phyloP scores from a whole-genome alignment of 2,329 filamentous ascomycete genomes.

The Elsinoe necatrix region DNA sequence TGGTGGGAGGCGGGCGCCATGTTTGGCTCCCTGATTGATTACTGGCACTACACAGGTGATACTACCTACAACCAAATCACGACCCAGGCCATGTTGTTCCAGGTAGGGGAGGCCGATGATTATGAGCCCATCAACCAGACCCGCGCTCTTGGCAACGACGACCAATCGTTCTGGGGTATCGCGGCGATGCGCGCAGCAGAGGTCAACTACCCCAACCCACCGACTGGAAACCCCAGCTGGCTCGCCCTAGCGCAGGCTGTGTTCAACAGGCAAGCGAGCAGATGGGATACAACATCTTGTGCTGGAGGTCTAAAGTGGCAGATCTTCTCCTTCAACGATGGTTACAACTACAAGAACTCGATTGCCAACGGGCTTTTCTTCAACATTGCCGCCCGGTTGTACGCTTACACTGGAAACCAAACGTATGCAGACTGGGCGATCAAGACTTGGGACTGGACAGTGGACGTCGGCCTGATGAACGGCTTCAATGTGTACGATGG shows the following conservation, averaged over 20 bases:
- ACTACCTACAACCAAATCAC: slow-evolving; percentile 53
- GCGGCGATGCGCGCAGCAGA: slow-evolving; percentile 49
- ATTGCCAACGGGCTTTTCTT: slow-evolving; percentile 52
- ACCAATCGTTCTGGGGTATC: slow-evolving; percentile 50
- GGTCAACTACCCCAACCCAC: slow-evolving; percentile 37
- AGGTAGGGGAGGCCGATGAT: slow-evolving; percentile 48
- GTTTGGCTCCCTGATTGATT: slow-evolving; percentile 61
- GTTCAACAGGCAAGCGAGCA: slow-evolving; percentile 29
- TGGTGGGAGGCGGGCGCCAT: slow-evolving; percentile 61
- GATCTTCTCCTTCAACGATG: slow-evolving; percentile 67
- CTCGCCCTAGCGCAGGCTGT: slow-evolving; percentile 35
- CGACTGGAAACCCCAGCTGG: slow-evolving; percentile 34
- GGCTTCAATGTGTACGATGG: slow-evolving; percentile 52
- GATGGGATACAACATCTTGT: slow-evolving; percentile 29
- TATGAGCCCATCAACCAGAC: slow-evolving; percentile 47
- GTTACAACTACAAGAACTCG: slow-evolving; percentile 52
- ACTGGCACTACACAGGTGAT: slow-evolving; percentile 62
- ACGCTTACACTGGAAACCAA: slow-evolving; percentile 67
- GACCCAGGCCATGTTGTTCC: slow-evolving; percentile 50
- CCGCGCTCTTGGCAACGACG: slow-evolving; percentile 43
- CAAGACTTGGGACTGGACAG: slow-evolving; percentile 54
- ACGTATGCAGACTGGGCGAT: slow-evolving; percentile 73
- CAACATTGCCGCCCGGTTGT: slow-evolving; percentile 57
- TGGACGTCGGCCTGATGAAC: slow-evolving; percentile 51
- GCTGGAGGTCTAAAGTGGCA: slow-evolving; percentile 43